Base-by-base conservation (phyloP, 2,329 filamentous ascomycete genomes). In the Penicillium polonicum region DNA sequence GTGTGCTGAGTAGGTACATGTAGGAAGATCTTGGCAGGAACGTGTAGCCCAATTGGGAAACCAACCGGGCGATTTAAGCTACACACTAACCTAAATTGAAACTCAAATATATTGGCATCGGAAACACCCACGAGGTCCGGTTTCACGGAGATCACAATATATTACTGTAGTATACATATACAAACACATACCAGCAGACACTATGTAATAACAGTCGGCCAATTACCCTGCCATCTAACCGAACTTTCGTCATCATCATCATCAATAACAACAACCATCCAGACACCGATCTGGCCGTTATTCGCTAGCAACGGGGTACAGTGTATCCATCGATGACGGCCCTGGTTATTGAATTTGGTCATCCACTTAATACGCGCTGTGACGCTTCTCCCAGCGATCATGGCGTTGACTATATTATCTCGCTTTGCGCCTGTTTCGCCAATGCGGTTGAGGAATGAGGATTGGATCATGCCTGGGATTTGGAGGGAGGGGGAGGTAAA, bases 341-440 rank as follows among this genome's bases (percentile, higher is more conserved):
- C 88, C 55, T 84, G 80, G 21, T 78, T 74, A 33, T 81, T 78
- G 12, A 73, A 73, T 48, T 78, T 77, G 55, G 78, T 80, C 2
- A 90, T 74, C 89, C 88, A 92, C 50, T 84, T 83, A 9, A 92
- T 83, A 69, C 90, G 90, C 4, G 88, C 88, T 0, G 89, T 92
- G 5, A 92, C 85, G 46, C 88, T 86, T 36, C 85, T 83, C 0
- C 88, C 88, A 63, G 87, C 82, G 6, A 82, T 82, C 21, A 92
- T 81, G 0, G 89, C 88, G 13, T 78, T 75, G 13, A 76, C 72
- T 4, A 85, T 76, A 29, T 83, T 80, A 23, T 81, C 77, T 19
- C 82, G 79, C 8, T 85, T 80, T 13, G 80, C 76, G 3, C 73
- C 70, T 38, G 77, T 79, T 49, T 82, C 82, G 21, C 76, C 76